A percentile compares a stretch with the other conserved stretches of the same genome.
These are phyloP conservation scores for Sporothrix pallida DNA, from an alignment of 2,329 filamentous ascomycete species.

Conservation along the genomic window DNA sequence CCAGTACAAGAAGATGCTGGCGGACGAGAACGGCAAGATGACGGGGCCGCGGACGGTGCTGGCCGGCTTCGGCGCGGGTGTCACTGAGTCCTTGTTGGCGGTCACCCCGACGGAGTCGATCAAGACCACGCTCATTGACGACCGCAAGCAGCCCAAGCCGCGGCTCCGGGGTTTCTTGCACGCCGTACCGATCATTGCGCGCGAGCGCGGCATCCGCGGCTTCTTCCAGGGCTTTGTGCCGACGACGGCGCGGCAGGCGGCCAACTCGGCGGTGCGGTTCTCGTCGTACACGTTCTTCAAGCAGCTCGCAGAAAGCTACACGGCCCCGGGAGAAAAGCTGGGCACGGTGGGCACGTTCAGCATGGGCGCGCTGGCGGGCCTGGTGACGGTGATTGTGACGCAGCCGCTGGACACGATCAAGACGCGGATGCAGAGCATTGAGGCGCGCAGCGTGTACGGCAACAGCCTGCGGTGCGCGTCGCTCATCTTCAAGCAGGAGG, in stretches of 20 bases:
- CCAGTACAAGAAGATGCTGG: constrained; percentile 83
- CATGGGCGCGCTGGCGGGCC: constrained; percentile 84
- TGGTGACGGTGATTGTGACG: constrained; percentile 85
- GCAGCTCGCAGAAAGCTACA: constrained; percentile 90
- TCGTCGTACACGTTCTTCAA: constrained; percentile 88
- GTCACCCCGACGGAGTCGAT: constrained; percentile 98
- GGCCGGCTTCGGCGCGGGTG: constrained; percentile 91
- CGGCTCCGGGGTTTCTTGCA: constrained; percentile 92
- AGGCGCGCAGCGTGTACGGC: constrained; percentile 79
- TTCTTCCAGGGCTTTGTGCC: constrained; percentile 98
- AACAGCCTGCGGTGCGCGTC: constrained; percentile 85
- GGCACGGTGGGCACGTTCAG: constrained; percentile 86
- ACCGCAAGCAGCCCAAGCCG: constrained; percentile 83
- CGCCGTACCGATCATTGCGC: constrained; percentile 82
- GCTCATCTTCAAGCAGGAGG: constrained; percentile 87
- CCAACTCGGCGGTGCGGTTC: constrained; percentile 92
- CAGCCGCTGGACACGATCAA: constrained; percentile 90
- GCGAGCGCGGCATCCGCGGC: constrained; percentile 84
- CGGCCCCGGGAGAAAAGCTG: constrained; percentile 91
- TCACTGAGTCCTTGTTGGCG: constrained; percentile 89
- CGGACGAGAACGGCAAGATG: constrained; percentile 84
- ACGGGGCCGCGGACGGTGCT: constrained; percentile 89
- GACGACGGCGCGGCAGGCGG: constrained; percentile 91
- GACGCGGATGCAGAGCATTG: constrained; percentile 96
- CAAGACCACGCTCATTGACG: constrained; percentile 98